Conservation (phyloP, 2,329 filamentous ascomycete species). For the Pseudocercospora musae region DNA sequence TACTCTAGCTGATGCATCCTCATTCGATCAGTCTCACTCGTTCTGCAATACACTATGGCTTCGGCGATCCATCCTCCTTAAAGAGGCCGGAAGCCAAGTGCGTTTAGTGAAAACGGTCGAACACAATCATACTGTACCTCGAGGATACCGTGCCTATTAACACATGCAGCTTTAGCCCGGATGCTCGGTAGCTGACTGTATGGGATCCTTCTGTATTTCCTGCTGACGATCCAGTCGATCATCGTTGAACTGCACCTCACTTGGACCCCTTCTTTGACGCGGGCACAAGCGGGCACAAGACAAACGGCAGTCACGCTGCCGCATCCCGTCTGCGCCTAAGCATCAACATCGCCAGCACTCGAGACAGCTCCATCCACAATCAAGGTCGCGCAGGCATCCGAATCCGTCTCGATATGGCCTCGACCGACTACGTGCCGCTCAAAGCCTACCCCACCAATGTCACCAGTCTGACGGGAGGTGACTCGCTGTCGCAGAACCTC, state of each 20-base stretch:
- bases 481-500: conserved; percentile 65
- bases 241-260: background rate
- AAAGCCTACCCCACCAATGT: conserved; percentile 55
- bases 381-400: background rate
- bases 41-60: background rate
- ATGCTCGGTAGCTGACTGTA: background rate
- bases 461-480: conserved; percentile 62
- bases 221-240: background rate
- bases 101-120: background rate
- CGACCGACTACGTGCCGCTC: conserved; percentile 26
- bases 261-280: background rate
- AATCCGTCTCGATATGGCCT: conserved; percentile 1
- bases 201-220: background rate
- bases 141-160: too few relatives aligned
- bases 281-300: background rate
- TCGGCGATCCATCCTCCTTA: conserved; percentile 1
- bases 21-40: background rate
- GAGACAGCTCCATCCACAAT: background rate
- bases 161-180: background rate
- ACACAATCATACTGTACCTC: too few relatives aligned
- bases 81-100: background rate
- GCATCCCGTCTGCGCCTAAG: background rate
- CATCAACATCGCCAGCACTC: background rate
- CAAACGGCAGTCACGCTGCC: background rate
- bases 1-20: background rate